These are phyloP conservation scores for Zoysia japonica DNA, from an alignment of 176 grass and related monocot species.

Conservation along the genomic window DNA sequence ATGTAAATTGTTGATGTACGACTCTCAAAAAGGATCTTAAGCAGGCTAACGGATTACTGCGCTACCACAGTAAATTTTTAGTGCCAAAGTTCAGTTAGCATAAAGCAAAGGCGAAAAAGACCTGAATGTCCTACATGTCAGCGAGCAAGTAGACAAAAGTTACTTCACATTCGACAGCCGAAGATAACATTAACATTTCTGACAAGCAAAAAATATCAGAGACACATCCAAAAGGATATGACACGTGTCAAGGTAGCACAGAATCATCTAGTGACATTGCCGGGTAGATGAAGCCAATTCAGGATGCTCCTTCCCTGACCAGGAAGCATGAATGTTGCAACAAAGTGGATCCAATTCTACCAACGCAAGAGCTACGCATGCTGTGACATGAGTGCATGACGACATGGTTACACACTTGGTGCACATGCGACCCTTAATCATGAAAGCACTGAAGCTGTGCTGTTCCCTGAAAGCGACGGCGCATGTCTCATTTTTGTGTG, in stretches of 20 bases:
- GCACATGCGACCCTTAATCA: not conserved
- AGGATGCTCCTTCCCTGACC: not conserved
- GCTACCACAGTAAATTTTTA: not conserved
- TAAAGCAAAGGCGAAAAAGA: not conserved
- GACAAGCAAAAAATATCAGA: constrained; percentile 18
- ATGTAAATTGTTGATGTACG: not conserved
- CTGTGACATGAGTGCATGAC: not conserved
- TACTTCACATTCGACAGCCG: constrained; percentile 22
- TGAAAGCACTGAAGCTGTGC: not conserved
- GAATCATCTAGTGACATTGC: constrained; percentile 32
- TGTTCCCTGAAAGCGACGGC: constrained; percentile 8
- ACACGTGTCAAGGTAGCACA: constrained; percentile 28
- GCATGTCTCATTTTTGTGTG: not conserved
- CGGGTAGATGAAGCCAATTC: constrained; percentile 18
- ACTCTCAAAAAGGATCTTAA: not conserved
- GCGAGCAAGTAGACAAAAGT: constrained; percentile 29
- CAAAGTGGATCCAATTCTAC: constrained; percentile 6
- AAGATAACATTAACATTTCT: constrained; percentile 51
- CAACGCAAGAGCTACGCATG: constrained; percentile 30
- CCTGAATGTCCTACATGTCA: constrained; percentile 3
- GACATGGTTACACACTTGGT: not conserved
- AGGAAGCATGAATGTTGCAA: not conserved
- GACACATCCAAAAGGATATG: constrained; percentile 37
- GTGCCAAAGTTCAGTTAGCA: not conserved
- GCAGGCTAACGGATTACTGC: not conserved